phyloP scores from a whole-genome alignment of 495 filamentous ascomycete species.

The Bathelium albidoporum region DNA sequence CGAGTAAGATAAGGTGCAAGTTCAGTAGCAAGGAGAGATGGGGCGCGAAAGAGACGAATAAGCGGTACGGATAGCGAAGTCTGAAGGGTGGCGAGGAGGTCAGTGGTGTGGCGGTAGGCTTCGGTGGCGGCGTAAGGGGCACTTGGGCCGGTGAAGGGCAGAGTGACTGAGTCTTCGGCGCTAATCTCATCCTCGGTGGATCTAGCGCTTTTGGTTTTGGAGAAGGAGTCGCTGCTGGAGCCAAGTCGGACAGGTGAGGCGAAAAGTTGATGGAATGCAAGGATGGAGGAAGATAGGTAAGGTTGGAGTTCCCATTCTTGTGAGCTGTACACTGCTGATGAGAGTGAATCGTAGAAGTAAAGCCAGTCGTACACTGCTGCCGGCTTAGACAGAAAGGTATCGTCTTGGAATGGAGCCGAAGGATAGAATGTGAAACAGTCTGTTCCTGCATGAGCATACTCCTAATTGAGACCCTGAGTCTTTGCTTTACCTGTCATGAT shows the following conservation, averaged over 20 bases:
- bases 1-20: constrained; percentile 72
- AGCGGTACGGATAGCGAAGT: constrained; percentile 49
- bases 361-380: constrained; percentile 85
- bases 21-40: constrained; percentile 64
- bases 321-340: constrained; percentile 55
- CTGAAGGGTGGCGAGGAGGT: constrained; percentile 44
- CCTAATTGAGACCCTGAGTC: neutral
- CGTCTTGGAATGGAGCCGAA: constrained; percentile 80
- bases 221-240: constrained; percentile 31
- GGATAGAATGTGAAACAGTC: constrained; percentile 80
- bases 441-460: neutral
- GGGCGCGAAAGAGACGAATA: constrained; percentile 62
- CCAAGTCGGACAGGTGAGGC: constrained; percentile 41
- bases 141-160: constrained; percentile 68
- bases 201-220: constrained; percentile 7
- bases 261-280: constrained; percentile 90
- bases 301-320: constrained; percentile 84
- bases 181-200: neutral
- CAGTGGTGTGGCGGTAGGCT: constrained; percentile 56
- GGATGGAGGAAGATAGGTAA: constrained; percentile 73
- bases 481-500: constrained; percentile 52
- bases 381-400: constrained; percentile 81
- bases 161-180: constrained; percentile 38
- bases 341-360: constrained; percentile 79
- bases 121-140: constrained; percentile 75